Base-by-base conservation (phyloP, 768 basidiomycete genomes). In the Termitomyces sp. region DNA sequence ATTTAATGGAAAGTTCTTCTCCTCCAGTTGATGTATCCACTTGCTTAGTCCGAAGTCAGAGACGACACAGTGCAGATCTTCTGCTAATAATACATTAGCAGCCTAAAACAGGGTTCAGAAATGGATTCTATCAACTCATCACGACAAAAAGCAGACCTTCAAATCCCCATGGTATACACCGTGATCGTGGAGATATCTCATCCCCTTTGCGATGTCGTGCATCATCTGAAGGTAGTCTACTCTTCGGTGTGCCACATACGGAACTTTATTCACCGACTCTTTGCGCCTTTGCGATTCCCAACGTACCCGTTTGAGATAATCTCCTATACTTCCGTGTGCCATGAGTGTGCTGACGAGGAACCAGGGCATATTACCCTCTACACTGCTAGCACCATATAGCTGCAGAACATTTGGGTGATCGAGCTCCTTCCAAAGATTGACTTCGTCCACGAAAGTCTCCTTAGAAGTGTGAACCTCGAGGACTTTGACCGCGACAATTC, bases 41-140 rank as follows among this genome's bases (percentile, higher is more conserved):
- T 89, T 86, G 65, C 84, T 87, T 69, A 92, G 87, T 0, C 90
- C 91, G 70, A 94, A 94, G 69, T 92, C 91, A 31, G 89, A 85
- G 47, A 94, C 83, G 49, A 92, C 78, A 59, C 89, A 92, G 47
- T 76, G 80, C 3, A 81, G 78, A 3, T 78, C 71, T 62, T 89
- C 84, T 64, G 87, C 83, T 20, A 94, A 82, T 5, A 94, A 4
- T 80, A 93, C 82, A 68, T 94, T 94, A 3, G 87, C 79, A 11
- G 83, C 88, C 88, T 81, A 25, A 15, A 38, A 20, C n/a, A 34
- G 34, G 46, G 9, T 17, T 47, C 11, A 60, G 40, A 10, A 8
- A 40, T 43, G 8, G 12, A 54, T 32, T 14, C 4, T 29, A 17
- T 14, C 31, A 2, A 17, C 15, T 3, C 43, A n/a, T 56, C 34